Conservation (phyloP, 208 protist species). For the Trichomonas gallinae region DNA sequence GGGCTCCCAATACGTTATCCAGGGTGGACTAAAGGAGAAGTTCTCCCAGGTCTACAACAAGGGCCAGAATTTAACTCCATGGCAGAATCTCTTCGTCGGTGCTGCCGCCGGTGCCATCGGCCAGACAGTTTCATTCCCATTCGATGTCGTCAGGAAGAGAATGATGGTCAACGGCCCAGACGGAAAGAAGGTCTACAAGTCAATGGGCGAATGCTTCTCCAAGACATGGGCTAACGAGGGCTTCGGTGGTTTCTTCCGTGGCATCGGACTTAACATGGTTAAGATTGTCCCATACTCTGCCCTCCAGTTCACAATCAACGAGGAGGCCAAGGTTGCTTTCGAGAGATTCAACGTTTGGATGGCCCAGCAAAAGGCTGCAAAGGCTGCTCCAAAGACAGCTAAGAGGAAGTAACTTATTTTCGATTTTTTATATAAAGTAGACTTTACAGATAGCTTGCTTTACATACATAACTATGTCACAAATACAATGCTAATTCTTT, state of each 20-base stretch:
- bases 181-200: not conserved
- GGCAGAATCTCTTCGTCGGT: not conserved
- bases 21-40: not conserved
- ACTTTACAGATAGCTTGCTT: too few relatives aligned
- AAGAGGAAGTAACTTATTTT: not conserved
- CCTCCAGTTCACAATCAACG: not conserved
- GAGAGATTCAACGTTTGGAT: not conserved
- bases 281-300: conserved; percentile 17
- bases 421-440: not conserved
- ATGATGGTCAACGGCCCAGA: not conserved
- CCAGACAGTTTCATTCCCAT: not conserved
- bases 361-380: not conserved
- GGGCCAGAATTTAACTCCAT: not conserved
- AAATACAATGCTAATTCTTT: too few relatives aligned
- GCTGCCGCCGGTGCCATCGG: not conserved
- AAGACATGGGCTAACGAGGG: not conserved
- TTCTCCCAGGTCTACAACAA: not conserved
- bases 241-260: not conserved
- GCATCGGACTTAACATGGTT: not conserved
- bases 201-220: not conserved
- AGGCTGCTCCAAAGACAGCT: not conserved
- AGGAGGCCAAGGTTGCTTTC: not conserved
- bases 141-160: conserved; percentile 5
- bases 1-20: not conserved
- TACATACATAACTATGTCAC: too few relatives aligned